Conservation (phyloP, 2,329 filamentous ascomycete genomes). For the Scytalidium sp. region DNA sequence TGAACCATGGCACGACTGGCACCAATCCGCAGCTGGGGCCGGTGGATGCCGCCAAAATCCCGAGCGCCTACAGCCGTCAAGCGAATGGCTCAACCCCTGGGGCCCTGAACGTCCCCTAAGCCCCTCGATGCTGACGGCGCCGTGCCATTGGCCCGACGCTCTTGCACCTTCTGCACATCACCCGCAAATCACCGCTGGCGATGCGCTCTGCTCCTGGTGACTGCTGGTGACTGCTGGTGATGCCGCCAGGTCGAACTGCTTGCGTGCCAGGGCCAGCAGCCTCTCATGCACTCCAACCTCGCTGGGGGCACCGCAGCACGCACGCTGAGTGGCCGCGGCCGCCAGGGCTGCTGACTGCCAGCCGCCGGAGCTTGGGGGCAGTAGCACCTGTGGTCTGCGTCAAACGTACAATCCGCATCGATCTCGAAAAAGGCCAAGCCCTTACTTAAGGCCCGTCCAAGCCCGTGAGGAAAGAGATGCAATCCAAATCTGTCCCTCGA, state of each 20-base stretch:
- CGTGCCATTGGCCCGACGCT: background rate
- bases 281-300: background rate
- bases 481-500: constrained; percentile 7
- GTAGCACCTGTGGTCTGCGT: no score
- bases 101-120: background rate
- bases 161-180: constrained; percentile 1
- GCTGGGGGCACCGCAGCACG: background rate
- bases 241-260: no score
- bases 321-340: background rate
- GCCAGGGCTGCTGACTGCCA: background rate
- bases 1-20: background rate
- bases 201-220: background rate
- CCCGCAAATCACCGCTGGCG: background rate
- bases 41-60: background rate
- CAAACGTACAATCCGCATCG: no score
- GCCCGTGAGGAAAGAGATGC: constrained; percentile 6
- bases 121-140: background rate
- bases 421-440: no score
- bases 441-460: background rate
- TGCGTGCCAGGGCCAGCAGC: background rate
- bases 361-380: background rate
- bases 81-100: constrained; percentile 3
- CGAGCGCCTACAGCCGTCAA: constrained; percentile 6
- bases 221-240: no score
- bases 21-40: background rate